Conservation (phyloP, 257 asterid genomes). For the Solanum piurae region DNA sequence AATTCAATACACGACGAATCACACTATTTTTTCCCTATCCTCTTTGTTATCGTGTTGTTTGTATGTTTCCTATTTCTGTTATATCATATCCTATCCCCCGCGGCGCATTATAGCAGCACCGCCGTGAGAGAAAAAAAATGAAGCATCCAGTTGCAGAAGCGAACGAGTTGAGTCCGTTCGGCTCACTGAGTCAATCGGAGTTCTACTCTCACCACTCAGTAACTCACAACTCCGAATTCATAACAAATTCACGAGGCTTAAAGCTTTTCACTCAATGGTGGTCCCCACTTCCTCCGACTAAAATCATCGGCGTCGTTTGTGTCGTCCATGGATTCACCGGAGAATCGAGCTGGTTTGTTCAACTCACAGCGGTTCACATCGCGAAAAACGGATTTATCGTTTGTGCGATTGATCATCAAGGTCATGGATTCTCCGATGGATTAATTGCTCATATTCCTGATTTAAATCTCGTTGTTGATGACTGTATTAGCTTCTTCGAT, state of each 20-base stretch:
- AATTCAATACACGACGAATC: not conserved
- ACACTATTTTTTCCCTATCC: not conserved
- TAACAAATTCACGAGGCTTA: slow-evolving; percentile 62
- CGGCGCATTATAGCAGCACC: not conserved
- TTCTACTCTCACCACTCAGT: slow-evolving; percentile 82
- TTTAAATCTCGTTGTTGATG: slow-evolving; percentile 61
- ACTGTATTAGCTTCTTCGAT: slow-evolving; percentile 52
- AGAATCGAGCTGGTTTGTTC: slow-evolving; percentile 89
- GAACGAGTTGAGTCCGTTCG: slow-evolving; percentile 63
- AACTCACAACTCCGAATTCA: slow-evolving; percentile 51
- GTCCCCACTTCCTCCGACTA: slow-evolving; percentile 38
- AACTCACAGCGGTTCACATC: slow-evolving; percentile 70
- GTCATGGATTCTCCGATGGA: slow-evolving; percentile 92
- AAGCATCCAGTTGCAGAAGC: slow-evolving; percentile 86
- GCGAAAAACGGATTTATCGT: slow-evolving; percentile 80
- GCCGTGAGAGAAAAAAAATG: not conserved
- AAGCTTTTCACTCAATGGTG: slow-evolving; percentile 95
- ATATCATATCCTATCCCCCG: not conserved
- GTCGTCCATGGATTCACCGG: slow-evolving; percentile 96
- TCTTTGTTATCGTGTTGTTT: not conserved
- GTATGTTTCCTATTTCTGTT: not conserved
- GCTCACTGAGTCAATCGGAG: slow-evolving; percentile 44
- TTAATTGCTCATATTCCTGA: slow-evolving; percentile 72
- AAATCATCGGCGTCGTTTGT: slow-evolving; percentile 61
- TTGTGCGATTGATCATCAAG: slow-evolving; percentile 95